Evolutionary conservation across 495 filamentous ascomycete genomes (phyloP), one percentile per base, ranked within the genome.

Genomic region (Aspergillus wentii): DNA sequence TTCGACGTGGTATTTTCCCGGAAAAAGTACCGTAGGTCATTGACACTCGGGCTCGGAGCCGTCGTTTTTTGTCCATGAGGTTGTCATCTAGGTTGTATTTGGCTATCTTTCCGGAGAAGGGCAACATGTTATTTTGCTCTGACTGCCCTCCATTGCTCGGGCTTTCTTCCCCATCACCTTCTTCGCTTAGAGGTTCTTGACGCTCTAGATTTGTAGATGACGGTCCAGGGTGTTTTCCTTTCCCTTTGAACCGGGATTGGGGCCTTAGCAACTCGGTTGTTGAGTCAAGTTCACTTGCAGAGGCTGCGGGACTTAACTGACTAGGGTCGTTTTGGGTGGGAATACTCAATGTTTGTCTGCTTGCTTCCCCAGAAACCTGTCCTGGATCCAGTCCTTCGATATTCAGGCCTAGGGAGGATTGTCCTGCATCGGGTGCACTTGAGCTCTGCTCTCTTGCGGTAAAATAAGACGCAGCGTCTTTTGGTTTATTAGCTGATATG

Each of bases 71-170:
- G 20, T 69, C 45, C 18, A 49, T 44, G 14, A 66, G 32, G 25
- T 74, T 68, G 30, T 74, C 66, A 29, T 71, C 59, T 16, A 76
- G 21, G 44, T 72, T 71, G 48, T 69, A 70, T 28, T 58, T 66
- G 18, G 58, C 53, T 30, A 66, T 48, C 33, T 54, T 61, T 13
- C 36, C 50, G 7, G 48, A 47, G 7, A 64, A 33, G 16, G 48
- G 45, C 17, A 38, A 33, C 13, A 34, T 28, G 4, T 25, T 32
- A 32, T 51, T 44, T 11, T 44, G 27, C 34, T 38, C 19, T 11
- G 13, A 9, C 17, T 26, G 41, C 8, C 13, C n/a, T 26, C 23
- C 29, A 35, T 44, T 30, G n/a, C 4, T 17, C 4, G 40, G 5
- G 4, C 25, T 18, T 4, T 43, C 30, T 10, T 43, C 45, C 30